Percentiles rank a stretch among this genome's conserved stretches.
Evolutionary conservation across 106 monocot genomes (phyloP).

Genomic region (Dioscorea alata): DNA sequence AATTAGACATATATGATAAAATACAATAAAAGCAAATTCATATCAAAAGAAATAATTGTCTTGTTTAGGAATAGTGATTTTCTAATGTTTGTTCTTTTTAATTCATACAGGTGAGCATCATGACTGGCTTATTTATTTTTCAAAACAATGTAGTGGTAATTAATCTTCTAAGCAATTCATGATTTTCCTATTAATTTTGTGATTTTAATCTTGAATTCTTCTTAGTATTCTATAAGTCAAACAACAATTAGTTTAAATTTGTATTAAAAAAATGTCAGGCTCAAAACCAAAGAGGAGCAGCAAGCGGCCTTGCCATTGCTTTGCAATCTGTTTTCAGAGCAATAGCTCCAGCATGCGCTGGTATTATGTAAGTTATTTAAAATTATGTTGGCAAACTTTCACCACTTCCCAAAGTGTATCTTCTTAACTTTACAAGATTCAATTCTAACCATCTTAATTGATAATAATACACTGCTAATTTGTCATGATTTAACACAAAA

Average conservation of each 20-base stretch:
- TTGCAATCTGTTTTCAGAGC: conserved; percentile 9
- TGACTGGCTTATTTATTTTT: conserved; percentile 57
- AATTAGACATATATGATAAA: background rate
- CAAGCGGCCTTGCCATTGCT: conserved; percentile 9
- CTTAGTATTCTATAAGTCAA: background rate
- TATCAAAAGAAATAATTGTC: background rate
- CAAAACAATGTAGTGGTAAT: conserved; percentile 84
- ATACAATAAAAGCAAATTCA: background rate
- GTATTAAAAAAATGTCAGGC: conserved; percentile 14
- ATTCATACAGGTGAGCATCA: conserved; percentile 30
- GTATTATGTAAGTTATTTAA: conserved; percentile 7
- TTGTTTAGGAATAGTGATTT: background rate
- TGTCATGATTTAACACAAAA: too few species aligned
- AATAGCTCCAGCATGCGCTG: conserved; percentile 8
- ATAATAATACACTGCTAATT: too few species aligned
- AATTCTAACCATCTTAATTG: too few species aligned
- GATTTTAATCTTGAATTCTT: background rate
- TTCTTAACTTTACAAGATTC: too few species aligned
- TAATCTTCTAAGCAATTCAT: background rate
- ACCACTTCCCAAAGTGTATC: too few species aligned
- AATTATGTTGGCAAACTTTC: too few species aligned
- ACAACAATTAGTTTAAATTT: background rate
- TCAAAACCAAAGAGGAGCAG: conserved; percentile 39
- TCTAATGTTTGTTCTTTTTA: conserved; percentile 1
- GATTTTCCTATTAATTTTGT: background rate